Conservation (phyloP, 306 rosid species). For the Senna tora region DNA sequence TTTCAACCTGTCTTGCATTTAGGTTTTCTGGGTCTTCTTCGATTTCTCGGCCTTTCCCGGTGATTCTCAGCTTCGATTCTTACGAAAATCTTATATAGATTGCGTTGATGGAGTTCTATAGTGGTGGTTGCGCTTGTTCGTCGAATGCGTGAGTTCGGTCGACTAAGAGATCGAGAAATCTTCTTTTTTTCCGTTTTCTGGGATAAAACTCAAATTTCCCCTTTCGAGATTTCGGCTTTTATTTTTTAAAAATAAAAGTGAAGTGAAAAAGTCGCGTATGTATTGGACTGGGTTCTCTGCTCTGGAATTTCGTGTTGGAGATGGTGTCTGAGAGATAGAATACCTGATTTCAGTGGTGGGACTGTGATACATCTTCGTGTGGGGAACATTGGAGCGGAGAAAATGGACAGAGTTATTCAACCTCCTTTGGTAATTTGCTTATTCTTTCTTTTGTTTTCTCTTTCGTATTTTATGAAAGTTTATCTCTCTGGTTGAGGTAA, state of each 20-base stretch:
- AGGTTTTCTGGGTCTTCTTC: conserved; percentile 35
- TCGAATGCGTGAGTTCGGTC: conserved; percentile 29
- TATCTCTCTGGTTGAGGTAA: conserved; percentile 25
- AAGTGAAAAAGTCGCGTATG: conserved; percentile 25
- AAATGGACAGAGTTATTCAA: conserved; percentile 82
- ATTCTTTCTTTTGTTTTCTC: not conserved
- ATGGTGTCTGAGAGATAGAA: conserved; percentile 48
- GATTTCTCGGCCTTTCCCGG: conserved; percentile 27
- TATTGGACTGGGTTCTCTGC: conserved; percentile 38
- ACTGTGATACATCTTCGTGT: conserved; percentile 28
- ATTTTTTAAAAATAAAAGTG: not conserved
- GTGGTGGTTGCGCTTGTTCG: conserved; percentile 31
- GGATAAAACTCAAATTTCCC: conserved; percentile 17
- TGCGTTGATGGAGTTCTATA: conserved; percentile 37
- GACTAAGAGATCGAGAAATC: conserved; percentile 28
- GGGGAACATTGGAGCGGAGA: conserved; percentile 39
- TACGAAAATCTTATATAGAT: conserved; percentile 37
- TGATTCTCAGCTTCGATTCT: conserved; percentile 38
- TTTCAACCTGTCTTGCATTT: conserved; percentile 61
- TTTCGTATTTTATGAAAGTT: conserved; percentile 30
- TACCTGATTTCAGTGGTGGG: conserved; percentile 43
- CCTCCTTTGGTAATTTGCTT: conserved; percentile 78
- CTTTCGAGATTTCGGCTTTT: conserved; percentile 13
- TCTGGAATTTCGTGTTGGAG: conserved; percentile 39
- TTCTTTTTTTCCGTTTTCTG: not conserved